These are phyloP conservation scores for Eleusine coracana DNA, from an alignment of 176 grass and related monocot species.

Conservation along the genomic window DNA sequence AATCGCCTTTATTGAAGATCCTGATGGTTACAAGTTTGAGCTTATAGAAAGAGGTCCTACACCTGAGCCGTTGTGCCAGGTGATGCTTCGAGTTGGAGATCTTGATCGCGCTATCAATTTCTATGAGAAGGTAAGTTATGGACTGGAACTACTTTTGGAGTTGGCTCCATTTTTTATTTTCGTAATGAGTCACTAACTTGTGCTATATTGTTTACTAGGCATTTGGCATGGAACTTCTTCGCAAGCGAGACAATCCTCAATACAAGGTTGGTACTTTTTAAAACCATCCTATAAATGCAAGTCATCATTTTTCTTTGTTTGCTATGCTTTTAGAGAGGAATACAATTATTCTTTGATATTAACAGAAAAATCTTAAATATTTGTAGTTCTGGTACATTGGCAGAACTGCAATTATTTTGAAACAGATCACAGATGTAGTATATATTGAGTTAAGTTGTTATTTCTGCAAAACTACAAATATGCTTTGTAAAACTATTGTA, in stretches of 20 bases:
- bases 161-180: constrained; percentile 28
- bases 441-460: constrained; percentile 3
- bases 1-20: constrained; percentile 95
- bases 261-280: constrained; percentile 67
- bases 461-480: background rate
- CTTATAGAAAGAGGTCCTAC: constrained; percentile 91
- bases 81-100: constrained; percentile 97
- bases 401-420: too few species aligned
- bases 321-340: constrained; percentile 6
- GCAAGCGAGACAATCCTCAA: constrained; percentile 85
- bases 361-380: constrained; percentile 20
- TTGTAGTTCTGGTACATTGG: too few species aligned
- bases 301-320: constrained; percentile 1
- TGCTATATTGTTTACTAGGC: constrained; percentile 54
- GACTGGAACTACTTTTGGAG: constrained; percentile 6
- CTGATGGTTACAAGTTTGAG: constrained; percentile 95
- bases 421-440: too few species aligned
- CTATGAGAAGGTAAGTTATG: constrained; percentile 79
- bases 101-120: constrained; percentile 85
- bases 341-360: constrained; percentile 12
- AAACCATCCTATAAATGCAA: constrained; percentile 2
- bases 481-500: background rate
- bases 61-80: constrained; percentile 90
- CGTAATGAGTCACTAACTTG: constrained; percentile 13
- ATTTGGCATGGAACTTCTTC: constrained; percentile 98